Conservation (phyloP, 1,139 yeast genomes). For the Suhomyces kunorum region DNA sequence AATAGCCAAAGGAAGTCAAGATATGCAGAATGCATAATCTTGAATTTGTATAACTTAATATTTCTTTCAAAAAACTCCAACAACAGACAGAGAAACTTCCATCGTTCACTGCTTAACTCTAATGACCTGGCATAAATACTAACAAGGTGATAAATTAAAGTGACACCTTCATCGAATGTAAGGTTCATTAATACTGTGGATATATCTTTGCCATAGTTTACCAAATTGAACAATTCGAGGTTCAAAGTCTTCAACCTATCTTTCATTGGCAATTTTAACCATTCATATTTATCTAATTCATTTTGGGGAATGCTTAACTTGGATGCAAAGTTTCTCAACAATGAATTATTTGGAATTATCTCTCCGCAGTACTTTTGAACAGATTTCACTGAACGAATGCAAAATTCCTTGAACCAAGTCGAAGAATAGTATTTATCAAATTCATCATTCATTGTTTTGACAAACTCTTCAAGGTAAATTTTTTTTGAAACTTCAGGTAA, state of each 20-base stretch:
- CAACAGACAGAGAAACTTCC: constrained; percentile 31
- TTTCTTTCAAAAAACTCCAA: constrained; percentile 25
- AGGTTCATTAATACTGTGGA: constrained; percentile 26
- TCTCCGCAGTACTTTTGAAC: constrained; percentile 27
- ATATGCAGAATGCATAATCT: constrained; percentile 22
- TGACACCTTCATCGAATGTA: constrained; percentile 24
- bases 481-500: constrained; percentile 17
- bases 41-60: constrained; percentile 21
- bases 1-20: constrained; percentile 26
- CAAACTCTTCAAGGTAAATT: constrained; percentile 24
- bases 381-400: constrained; percentile 29
- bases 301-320: constrained; percentile 34
- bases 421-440: constrained; percentile 30
- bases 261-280: constrained; percentile 26
- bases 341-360: constrained; percentile 18
- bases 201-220: constrained; percentile 26
- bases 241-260: constrained; percentile 32
- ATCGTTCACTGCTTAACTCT: constrained; percentile 25
- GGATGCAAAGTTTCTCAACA: constrained; percentile 25
- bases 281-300: constrained; percentile 28
- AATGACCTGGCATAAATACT: constrained; percentile 33
- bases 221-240: constrained; percentile 27
- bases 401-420: constrained; percentile 30
- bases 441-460: constrained; percentile 31
- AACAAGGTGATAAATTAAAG: constrained; percentile 32